A percentile compares a stretch with the other conserved stretches of the same genome.
Evolutionary conservation across 306 rosid genomes (phyloP).

Genomic region (Pyrus pyrifolia): DNA sequence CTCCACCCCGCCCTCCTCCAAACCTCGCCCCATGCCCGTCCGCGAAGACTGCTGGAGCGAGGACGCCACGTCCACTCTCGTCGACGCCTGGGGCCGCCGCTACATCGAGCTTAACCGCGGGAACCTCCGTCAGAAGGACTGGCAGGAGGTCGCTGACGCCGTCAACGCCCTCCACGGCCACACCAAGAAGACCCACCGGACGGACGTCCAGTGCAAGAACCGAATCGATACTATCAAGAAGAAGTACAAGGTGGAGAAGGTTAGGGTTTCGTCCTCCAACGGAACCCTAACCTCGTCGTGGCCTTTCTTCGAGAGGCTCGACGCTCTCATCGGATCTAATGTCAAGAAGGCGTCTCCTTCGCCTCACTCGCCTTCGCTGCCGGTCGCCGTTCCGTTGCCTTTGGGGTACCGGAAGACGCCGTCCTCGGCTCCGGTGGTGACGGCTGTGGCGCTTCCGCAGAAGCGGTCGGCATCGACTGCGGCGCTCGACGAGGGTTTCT

Average conservation of each 20-base stretch:
- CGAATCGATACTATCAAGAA: constrained; percentile 92
- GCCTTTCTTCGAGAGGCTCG: constrained; percentile 74
- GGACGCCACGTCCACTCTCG: constrained; percentile 82
- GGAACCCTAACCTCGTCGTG: constrained; percentile 48
- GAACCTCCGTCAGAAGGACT: constrained; percentile 93
- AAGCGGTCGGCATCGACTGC: constrained; percentile 42
- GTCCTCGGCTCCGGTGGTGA: constrained; percentile 21
- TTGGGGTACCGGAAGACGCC: constrained; percentile 42
- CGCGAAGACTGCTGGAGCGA: constrained; percentile 98
- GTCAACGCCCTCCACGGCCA: constrained; percentile 90
- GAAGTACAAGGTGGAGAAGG: constrained; percentile 88
- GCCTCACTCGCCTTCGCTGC: constrained; percentile 43
- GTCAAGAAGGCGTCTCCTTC: constrained; percentile 34
- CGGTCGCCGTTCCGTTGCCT: constrained; percentile 59
- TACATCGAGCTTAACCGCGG: constrained; percentile 92
- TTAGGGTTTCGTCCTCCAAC: constrained; percentile 63
- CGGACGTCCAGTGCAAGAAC: constrained; percentile 95
- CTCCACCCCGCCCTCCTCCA: constrained; percentile 10
- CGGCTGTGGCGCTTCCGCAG: constrained; percentile 52
- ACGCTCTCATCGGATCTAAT: constrained; percentile 55
- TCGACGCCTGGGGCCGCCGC: constrained; percentile 93
- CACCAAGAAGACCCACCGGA: constrained; percentile 81
- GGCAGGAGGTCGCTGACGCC: constrained; percentile 96
- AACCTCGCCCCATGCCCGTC: constrained; percentile 60
- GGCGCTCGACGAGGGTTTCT: constrained; percentile 45